phyloP scores from a whole-genome alignment of 768 basidiomycete species.

The Chiua virens region DNA sequence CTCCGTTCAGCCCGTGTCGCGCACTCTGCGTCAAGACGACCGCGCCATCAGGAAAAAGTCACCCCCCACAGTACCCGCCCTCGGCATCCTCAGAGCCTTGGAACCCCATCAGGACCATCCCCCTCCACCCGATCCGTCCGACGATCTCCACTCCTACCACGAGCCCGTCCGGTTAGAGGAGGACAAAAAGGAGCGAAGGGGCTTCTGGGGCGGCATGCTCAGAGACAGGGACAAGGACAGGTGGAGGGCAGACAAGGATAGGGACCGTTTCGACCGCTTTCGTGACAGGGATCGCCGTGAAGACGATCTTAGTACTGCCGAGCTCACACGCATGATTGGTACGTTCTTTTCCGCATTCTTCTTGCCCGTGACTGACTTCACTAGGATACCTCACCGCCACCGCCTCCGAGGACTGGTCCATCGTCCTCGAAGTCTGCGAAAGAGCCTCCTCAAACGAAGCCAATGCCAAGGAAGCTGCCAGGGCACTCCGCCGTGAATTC shows the following conservation, averaged over 20 bases:
- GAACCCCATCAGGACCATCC: slow-evolving; percentile 48
- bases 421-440: slow-evolving; percentile 86
- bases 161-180: slow-evolving; percentile 31
- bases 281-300: slow-evolving; percentile 31
- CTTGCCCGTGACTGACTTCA: background rate
- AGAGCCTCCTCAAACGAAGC: slow-evolving; percentile 69
- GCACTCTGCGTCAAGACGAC: slow-evolving; percentile 19
- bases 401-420: slow-evolving; percentile 76
- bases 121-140: slow-evolving; percentile 25
- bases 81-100: slow-evolving; percentile 60
- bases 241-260: slow-evolving; percentile 31
- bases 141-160: slow-evolving; percentile 31
- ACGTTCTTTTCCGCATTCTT: slow-evolving; percentile 9
- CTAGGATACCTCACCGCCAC: slow-evolving; percentile 75
- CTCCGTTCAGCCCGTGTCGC: slow-evolving; percentile 14
- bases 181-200: slow-evolving; percentile 52
- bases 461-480: slow-evolving; percentile 81
- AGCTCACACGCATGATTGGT: slow-evolving; percentile 76
- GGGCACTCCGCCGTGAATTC: slow-evolving; percentile 81
- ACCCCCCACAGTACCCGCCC: slow-evolving; percentile 35
- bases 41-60: slow-evolving; percentile 30
- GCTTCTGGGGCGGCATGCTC: slow-evolving; percentile 50
- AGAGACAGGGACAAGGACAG: slow-evolving; percentile 37
- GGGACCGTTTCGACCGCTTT: slow-evolving; percentile 30
- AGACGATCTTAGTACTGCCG: slow-evolving; percentile 48